Evolutionary conservation across 2,329 filamentous ascomycete species (phyloP).

Genomic region (Ophiostoma perfectum): DNA sequence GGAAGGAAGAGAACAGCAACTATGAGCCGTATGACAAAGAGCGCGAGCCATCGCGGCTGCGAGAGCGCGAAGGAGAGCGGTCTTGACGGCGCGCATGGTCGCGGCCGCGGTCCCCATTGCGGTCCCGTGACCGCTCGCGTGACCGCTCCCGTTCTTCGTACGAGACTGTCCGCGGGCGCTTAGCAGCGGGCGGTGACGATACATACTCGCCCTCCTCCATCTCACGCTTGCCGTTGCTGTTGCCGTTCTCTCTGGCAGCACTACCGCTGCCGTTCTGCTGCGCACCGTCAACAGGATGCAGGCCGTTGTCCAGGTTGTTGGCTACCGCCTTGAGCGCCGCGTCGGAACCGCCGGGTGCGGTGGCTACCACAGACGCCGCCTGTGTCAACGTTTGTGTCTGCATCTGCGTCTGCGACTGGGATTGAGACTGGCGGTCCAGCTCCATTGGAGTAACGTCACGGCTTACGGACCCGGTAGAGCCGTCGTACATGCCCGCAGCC

Average conservation of each 20-base stretch:
- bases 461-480: constrained; percentile 15
- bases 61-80: neutral
- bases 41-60: constrained; percentile 13
- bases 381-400: neutral
- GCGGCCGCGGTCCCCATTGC: constrained; percentile 23
- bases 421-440: constrained; percentile 22
- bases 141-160: neutral
- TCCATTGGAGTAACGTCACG: constrained; percentile 27
- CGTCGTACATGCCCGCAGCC: constrained; percentile 7
- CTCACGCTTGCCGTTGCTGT: constrained; percentile 39
- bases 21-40: constrained; percentile 12
- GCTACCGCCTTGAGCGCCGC: constrained; percentile 33
- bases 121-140: constrained; percentile 30
- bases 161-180: constrained; percentile 7
- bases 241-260: no score
- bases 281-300: neutral
- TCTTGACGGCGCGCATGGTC: constrained; percentile 15
- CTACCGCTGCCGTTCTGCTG: neutral
- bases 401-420: constrained; percentile 16
- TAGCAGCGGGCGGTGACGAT: constrained; percentile 13
- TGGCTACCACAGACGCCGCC: constrained; percentile 9
- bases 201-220: constrained; percentile 31
- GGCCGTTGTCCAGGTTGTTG: constrained; percentile 31
- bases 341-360: constrained; percentile 32
- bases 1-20: constrained; percentile 1